Evolutionary conservation across 1,284 basidiomycete genomes (phyloP), one percentile per base, ranked within the genome.

Genomic region (Ganoderma lingzhi): DNA sequence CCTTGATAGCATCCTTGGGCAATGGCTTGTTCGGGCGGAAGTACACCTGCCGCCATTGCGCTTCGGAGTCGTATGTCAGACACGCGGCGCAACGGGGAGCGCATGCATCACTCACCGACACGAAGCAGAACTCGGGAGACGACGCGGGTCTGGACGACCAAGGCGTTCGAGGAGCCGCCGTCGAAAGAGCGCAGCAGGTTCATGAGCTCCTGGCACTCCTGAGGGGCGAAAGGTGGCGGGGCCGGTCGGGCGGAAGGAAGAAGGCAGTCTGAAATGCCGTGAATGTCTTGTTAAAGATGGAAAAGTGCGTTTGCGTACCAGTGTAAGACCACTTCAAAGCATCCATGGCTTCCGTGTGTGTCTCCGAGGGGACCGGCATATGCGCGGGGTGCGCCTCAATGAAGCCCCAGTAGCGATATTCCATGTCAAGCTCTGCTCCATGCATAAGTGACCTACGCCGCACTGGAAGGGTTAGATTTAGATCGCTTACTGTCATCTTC

Each of bases 311-410:
- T 19, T 42, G 78, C 82, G 39, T 70, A 89, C 89, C 89, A 6
- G 92, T 91, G 78, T 90, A 93, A 8, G 90, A 87, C 93, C 93
- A 94, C 45, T 87, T 90, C 67, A 94, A 81, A 0, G 87, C 86
- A 68, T 93, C 90, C 75, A 90, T 83, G 1, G 93, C 93, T 70
- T 94, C 92, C 0, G 81, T 79, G 62, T 85, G 85, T 6, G 89
- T 87, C 62, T 83, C 84, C 12, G 80, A 73, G 12, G 86, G 85
- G 23, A 90, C 83, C 0, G 84, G 76, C 4, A 83, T 80, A 76
- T 94, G 92, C 0, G 90, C 90, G 0, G 93, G 93, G 73, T 94
- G 92, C 48, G 85, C 81, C 77, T 93, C 91, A 77, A 94, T 85
- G 76, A 88, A 94, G 1, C 86, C 82, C 93, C 93, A 94, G 75